A percentile compares a stretch with the other conserved stretches of the same genome.
Conservation (phyloP, 2,329 filamentous ascomycete species). For the Sarocladiaceae sp. region DNA sequence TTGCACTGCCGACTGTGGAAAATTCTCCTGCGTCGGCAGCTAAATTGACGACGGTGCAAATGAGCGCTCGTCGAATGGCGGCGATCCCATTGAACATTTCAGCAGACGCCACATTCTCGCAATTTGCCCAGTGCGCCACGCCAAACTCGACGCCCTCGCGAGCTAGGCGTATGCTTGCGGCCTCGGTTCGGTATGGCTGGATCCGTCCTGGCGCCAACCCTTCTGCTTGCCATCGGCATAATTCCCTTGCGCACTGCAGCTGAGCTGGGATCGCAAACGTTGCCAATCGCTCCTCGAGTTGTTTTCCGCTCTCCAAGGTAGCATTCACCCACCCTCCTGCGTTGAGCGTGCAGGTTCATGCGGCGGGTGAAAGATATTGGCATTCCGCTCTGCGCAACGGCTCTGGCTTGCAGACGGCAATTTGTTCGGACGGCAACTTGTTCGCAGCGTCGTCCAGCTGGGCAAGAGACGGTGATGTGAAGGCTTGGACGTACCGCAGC, state of each 20-base stretch:
- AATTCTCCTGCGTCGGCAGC: neutral
- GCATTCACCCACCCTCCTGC: slow-evolving; percentile 2
- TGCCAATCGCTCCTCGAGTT: no score
- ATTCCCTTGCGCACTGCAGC: no score
- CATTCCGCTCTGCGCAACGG: no score
- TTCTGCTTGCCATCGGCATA: no score
- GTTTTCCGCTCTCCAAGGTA: no score
- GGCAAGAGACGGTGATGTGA: no score
- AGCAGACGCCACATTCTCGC: slow-evolving; percentile 6
- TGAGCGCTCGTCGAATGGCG: slow-evolving; percentile 1
- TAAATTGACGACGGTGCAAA: neutral
- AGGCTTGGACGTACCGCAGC: no score
- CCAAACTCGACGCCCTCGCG: slow-evolving; percentile 4
- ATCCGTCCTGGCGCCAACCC: slow-evolving; percentile 1
- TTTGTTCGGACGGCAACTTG: no score
- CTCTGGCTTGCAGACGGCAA: no score
- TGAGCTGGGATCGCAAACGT: no score
- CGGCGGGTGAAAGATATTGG: no score
- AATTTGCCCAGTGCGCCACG: neutral
- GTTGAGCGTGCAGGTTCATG: neutral
- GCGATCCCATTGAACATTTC: slow-evolving; percentile 6
- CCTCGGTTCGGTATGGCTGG: slow-evolving; percentile 6
- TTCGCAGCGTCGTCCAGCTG: no score
- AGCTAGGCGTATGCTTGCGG: slow-evolving; percentile 1
- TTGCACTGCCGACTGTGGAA: slow-evolving; percentile 1